Evolutionary conservation across 2,329 filamentous ascomycete genomes (phyloP).

Genomic region (Venturia pyrina): DNA sequence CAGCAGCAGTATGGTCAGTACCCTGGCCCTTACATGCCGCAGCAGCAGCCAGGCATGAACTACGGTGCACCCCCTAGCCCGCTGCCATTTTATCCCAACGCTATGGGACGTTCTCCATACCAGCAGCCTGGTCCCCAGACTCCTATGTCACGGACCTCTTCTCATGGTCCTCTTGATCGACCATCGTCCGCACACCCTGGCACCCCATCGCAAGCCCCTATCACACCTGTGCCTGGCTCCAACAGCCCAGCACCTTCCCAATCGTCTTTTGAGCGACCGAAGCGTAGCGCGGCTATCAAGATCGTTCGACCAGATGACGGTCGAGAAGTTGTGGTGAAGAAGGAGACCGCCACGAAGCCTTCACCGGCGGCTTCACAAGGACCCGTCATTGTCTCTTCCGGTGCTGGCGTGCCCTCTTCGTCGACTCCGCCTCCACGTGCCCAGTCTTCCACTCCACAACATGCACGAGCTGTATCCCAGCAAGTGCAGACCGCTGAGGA

Average conservation of each 20-base stretch:
- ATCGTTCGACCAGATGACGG: slow-evolving; percentile 77
- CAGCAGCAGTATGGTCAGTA: background rate
- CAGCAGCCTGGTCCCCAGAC: slow-evolving; percentile 46
- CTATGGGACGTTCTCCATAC: slow-evolving; percentile 33
- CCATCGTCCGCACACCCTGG: slow-evolving; percentile 51
- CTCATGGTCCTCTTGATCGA: slow-evolving; percentile 40
- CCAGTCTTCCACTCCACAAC: slow-evolving; percentile 51
- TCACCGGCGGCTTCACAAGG: slow-evolving; percentile 23
- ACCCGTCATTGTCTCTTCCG: slow-evolving; percentile 58
- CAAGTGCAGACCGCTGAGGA: slow-evolving; percentile 65
- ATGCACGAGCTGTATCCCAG: slow-evolving; percentile 62
- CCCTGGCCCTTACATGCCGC: background rate
- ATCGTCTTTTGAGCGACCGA: slow-evolving; percentile 53
- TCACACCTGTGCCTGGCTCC: slow-evolving; percentile 43
- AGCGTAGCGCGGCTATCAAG: slow-evolving; percentile 60
- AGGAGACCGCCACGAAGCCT: slow-evolving; percentile 36
- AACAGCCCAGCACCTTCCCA: slow-evolving; percentile 51
- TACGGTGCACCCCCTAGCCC: slow-evolving; percentile 27
- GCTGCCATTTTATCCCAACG: slow-evolving; percentile 22
- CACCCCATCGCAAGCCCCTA: slow-evolving; percentile 38
- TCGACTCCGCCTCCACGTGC: slow-evolving; percentile 70
- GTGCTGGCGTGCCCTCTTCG: slow-evolving; percentile 35
- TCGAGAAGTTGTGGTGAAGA: slow-evolving; percentile 59
- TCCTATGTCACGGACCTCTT: slow-evolving; percentile 66
- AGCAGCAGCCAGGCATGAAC: slow-evolving; percentile 15